Evolutionary conservation across 2,329 filamentous ascomycete genomes (phyloP).

Genomic region (Rhytidhysteron rufulum): DNA sequence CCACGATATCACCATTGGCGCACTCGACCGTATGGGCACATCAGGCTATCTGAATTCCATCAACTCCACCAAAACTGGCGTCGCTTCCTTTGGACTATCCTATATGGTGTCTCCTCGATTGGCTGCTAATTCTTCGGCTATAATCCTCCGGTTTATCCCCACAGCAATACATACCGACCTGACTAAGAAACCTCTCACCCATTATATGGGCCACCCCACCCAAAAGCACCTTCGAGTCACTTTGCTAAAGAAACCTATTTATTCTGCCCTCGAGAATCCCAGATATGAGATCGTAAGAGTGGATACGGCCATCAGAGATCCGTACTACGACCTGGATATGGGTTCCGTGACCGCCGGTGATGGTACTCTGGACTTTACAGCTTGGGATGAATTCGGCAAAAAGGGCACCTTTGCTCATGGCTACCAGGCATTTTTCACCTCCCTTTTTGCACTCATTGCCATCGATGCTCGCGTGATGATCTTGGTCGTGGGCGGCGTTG

Average conservation of each 20-base stretch:
- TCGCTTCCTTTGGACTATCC: conserved; percentile 24
- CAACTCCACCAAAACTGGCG: conserved; percentile 15
- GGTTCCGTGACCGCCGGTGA: neutral
- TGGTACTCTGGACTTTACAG: conserved; percentile 22
- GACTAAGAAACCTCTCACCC: conserved; percentile 7
- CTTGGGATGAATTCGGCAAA: conserved; percentile 26
- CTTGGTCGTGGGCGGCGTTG: conserved; percentile 19
- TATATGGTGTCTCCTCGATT: conserved; percentile 23
- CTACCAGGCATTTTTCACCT: conserved; percentile 6
- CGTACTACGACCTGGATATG: neutral
- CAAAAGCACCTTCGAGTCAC: conserved; percentile 28
- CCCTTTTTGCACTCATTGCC: conserved; percentile 16
- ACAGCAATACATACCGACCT: conserved; percentile 19
- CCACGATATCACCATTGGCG: conserved; percentile 13
- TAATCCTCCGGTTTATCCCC: conserved; percentile 28
- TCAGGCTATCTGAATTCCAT: conserved; percentile 19
- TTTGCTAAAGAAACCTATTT: conserved; percentile 20
- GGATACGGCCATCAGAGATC: conserved; percentile 10
- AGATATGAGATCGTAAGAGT: conserved; percentile 24
- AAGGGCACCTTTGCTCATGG: conserved; percentile 24
- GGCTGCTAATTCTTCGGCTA: conserved; percentile 11
- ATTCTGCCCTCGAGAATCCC: conserved; percentile 16
- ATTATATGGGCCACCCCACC: conserved; percentile 12
- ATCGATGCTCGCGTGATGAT: conserved; percentile 24
- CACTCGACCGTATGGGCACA: conserved; percentile 14